Evolutionary conservation across 768 basidiomycete genomes (phyloP), one percentile per base, ranked within the genome.

Genomic region (Rickenella mellea): DNA sequence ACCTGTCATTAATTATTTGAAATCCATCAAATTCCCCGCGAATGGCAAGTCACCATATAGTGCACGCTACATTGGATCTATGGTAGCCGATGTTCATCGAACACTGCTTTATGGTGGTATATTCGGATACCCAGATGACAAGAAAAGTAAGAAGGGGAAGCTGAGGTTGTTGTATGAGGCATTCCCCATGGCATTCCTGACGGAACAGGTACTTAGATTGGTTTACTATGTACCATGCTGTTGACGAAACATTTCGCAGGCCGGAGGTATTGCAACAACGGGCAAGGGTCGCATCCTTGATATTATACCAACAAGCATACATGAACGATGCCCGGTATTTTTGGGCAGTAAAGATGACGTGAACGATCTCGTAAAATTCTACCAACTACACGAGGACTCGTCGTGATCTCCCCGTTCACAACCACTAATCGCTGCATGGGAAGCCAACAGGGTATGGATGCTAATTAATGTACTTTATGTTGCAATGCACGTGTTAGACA

Each of bases 1-100:
- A 36, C 91, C 86, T 14, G 85, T 88, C 37, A 65, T 65, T 39
- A 76, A 78, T 31, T 94, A 94, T 64, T 75, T 94, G 46, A 80
- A 87, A 48, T 86, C 84, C 49, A 88, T 94, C 74, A 94, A 99
- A 65, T 91, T 74, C 60, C 93, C 94, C 1, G 59, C 76, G 33
- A 61, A 74, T 38, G 80, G 78, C 26, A 91, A 82, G 61, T 67
- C 76, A 20, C 93, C 94, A 8, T 94, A 96, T 58, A 89, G 84
- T 48, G 81, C 87, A 49, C 78, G 91, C 47, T 82, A 99, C 65
- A 96, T 98, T 58, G 96, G 96, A 21, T 93, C 90, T 47, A 99
- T 99, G 96, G 96, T 98, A 27, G 93, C 94, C 40, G 94, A 99
- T 63, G 94, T 97, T 20, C 92, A 96, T 64, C 74, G 94, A 52